Evolutionary conservation across 805 yeast species (phyloP), one percentile per base, ranked within the genome.

Genomic region (Wickerhamiella dianesei): DNA sequence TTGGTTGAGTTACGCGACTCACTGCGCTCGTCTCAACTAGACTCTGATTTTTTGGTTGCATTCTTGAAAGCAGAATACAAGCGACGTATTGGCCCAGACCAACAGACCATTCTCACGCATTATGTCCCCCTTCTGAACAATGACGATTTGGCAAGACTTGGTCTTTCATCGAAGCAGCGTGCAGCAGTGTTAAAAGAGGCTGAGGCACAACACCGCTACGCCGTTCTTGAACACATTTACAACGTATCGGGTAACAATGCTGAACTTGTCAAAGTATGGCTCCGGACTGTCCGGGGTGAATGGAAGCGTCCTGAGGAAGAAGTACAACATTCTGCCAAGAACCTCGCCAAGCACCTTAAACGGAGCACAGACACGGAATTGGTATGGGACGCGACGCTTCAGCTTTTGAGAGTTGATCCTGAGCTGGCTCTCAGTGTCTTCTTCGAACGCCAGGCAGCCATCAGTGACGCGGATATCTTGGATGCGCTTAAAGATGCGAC

Each of bases 341-440:
- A 53, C 37, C 53, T 64, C 50, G 50, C 53, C 18, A 60, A 56
- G 14, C 48, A 54, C 42, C 53, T 61, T 4, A 37, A 57, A 12
- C 35, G 43, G 1, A 50, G 61, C 40, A 47, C 45, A 6, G 60
- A 65, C 37, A 45, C 48, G 37, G 58, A 56, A 5, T 45, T 64
- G n/a, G 65, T 64, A n/a, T 64, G 67, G 68, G 59, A 58, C 13
- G 56, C 62, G 36, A 67, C 67, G 0, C 41, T 62, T 25, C 62
- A 70, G 64, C 53, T 66, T 13, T 54, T 57, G 21, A 46, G 54
- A 40, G 40, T 56, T n/a, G 55, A 56, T 21, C 56, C 67, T 0
- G 48, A 56, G 41, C 47, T 50, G 3, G 70, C 68, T 1, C 50
- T 68, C 3, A 48, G 50, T 17, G 54, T 68, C 4, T 61, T 68